A percentile compares a stretch with the other conserved stretches of the same genome.
phyloP scores from a whole-genome alignment of 345 rosid genomes.

The Zanthoxylum bungeanum region DNA sequence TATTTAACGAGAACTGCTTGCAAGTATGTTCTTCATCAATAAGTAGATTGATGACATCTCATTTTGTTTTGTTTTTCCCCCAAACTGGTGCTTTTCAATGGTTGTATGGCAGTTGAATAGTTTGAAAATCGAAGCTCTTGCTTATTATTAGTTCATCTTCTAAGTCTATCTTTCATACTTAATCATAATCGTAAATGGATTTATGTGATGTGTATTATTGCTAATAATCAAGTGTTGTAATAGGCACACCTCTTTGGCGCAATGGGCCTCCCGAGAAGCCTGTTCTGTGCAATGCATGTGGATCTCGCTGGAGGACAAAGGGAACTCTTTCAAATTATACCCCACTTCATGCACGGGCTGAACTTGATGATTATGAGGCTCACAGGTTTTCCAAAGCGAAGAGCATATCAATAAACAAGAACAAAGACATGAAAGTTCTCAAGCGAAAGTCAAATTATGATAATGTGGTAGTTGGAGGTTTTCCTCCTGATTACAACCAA shows the following conservation, averaged over 20 bases:
- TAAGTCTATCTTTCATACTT: background rate
- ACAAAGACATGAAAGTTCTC: constrained; percentile 59
- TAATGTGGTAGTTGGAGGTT: constrained; percentile 34
- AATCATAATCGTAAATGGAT: background rate
- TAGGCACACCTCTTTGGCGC: constrained; percentile 96
- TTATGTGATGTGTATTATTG: constrained; percentile 4
- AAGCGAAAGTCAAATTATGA: constrained; percentile 75
- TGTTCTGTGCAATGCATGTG: constrained; percentile 97
- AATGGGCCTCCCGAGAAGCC: constrained; percentile 99
- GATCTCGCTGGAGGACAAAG: constrained; percentile 91
- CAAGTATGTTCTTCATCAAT: background rate
- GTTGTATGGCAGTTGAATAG: background rate
- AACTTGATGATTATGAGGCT: constrained; percentile 57
- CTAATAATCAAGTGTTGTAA: constrained; percentile 23
- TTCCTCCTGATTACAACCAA: constrained; percentile 40
- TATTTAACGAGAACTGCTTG: background rate
- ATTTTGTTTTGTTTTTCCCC: too few species aligned
- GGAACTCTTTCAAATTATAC: constrained; percentile 84
- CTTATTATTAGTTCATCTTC: constrained; percentile 5
- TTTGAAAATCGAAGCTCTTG: background rate
- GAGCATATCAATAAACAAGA: constrained; percentile 50
- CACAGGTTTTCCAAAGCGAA: constrained; percentile 55
- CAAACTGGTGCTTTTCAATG: too few species aligned
- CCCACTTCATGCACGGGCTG: constrained; percentile 77
- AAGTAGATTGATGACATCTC: too few species aligned